phyloP scores from a whole-genome alignment of 2,329 filamentous ascomycete genomes.

The Neonectria ditissima region DNA sequence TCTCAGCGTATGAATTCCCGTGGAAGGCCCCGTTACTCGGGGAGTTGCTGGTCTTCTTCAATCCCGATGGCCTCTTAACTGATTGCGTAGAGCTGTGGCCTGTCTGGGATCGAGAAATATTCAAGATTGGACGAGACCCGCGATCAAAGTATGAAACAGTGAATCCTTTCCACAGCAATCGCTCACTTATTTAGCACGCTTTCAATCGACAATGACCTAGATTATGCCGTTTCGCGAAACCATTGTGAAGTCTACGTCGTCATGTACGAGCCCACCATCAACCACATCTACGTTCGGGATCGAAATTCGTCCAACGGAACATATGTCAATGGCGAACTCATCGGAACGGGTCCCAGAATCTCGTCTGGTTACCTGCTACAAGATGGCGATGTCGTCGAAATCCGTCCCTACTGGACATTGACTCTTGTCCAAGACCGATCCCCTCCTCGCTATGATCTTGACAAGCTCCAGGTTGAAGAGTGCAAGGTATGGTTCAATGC shows the following conservation, averaged over 20 bases:
- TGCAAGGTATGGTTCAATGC: constrained; percentile 43
- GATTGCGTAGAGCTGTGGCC: constrained; percentile 43
- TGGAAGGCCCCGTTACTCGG: constrained; percentile 10
- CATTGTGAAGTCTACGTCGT: constrained; percentile 69
- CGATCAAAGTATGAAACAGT: constrained; percentile 46
- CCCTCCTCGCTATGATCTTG: constrained; percentile 43
- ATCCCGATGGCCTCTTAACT: constrained; percentile 27
- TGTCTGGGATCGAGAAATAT: constrained; percentile 47
- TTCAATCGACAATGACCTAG: constrained; percentile 51
- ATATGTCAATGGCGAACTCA: constrained; percentile 59
- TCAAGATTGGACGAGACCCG: constrained; percentile 52
- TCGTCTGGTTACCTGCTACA: constrained; percentile 61
- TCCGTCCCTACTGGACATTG: constrained; percentile 54
- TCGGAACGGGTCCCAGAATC: constrained; percentile 54
- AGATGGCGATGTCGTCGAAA: constrained; percentile 62
- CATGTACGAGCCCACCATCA: constrained; percentile 58
- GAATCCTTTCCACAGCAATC: background rate
- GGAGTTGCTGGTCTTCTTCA: constrained; percentile 20
- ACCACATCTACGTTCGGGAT: constrained; percentile 67
- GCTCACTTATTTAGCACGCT: constrained; percentile 49
- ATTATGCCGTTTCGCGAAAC: constrained; percentile 60
- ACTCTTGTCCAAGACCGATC: constrained; percentile 47
- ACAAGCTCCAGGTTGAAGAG: constrained; percentile 48
- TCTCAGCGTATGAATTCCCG: constrained; percentile 42
- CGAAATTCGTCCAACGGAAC: constrained; percentile 66